Evolutionary conservation across 352 stramenopile genomes (phyloP), one percentile per base, ranked within the genome.

Genomic region (Phytophthora pluvialis): DNA sequence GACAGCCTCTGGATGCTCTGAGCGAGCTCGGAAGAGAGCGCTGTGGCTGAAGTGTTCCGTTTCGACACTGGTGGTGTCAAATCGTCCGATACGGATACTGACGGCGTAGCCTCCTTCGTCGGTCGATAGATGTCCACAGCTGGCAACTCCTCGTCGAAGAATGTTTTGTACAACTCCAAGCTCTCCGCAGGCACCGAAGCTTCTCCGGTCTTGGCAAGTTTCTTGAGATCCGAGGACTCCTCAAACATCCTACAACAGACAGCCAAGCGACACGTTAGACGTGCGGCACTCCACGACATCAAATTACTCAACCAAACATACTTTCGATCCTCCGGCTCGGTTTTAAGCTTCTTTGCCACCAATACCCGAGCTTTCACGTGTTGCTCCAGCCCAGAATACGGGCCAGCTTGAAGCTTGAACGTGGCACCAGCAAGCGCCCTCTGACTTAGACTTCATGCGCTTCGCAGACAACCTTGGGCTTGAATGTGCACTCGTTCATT

Each of bases 381-480:
- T 55, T 94, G 88, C n/a, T 96, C 88, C 4, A 96, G 71, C 5
- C 88, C 88, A 3, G 84, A 62, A 40, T 94, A 96, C 10, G 83
- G 73, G 1, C 88, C 88, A 39, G 65, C 55, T 67, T 93, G 84
- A 8, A 96, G 72, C 53, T 91, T 94, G 59, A 92, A 94, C 5
- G 88, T 94, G 15, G 86, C 87, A 15, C 86, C 86, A 44, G 70
- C 80, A 42, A 86, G 84, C 26, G 1, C 39, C 43, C 6, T 82
- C 72, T 12, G 60, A 35, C 45, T 80, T 81, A 3, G 50, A 28
- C 31, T 71, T 88, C 0, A 71, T 28, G 9, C 82, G 83, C 70
- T 83, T 86, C 3, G 73, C 50, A 29, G 69, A 68, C 5, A 88
- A n/a, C 70, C 36, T 89, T 89, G 9, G 86, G 86, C 50, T 86